Percentiles rank a stretch among this genome's conserved stretches.
Conservation (phyloP, 164 flowering plant genomes). For the Berberis thunbergii region DNA sequence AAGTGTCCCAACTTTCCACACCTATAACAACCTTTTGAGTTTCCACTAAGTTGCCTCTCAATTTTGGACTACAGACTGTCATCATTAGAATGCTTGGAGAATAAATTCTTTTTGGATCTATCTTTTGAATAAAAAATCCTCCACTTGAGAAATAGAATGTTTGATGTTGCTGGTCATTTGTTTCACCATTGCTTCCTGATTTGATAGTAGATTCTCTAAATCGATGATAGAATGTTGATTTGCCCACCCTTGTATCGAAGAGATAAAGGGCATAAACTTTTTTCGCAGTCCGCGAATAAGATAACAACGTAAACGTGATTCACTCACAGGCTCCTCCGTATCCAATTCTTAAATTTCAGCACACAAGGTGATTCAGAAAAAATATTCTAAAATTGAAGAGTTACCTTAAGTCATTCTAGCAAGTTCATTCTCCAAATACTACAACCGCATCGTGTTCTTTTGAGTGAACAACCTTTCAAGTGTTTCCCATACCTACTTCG, state of each 20-base stretch:
- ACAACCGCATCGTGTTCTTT: neutral
- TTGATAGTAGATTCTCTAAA: neutral
- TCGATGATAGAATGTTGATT: neutral
- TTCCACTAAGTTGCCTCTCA: neutral
- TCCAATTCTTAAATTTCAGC: neutral
- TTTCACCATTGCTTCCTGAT: neutral
- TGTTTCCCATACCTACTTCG: neutral
- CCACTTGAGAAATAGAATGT: neutral
- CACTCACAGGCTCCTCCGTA: neutral
- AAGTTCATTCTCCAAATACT: neutral
- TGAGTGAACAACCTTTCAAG: constrained; percentile 1
- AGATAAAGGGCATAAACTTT: too few species aligned
- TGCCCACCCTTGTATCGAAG: neutral
- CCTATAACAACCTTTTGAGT: neutral
- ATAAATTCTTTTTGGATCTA: neutral
- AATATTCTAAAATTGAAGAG: neutral
- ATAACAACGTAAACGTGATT: neutral
- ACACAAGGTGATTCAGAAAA: neutral
- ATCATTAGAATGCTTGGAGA: neutral
- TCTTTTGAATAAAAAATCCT: neutral
- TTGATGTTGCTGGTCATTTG: neutral
- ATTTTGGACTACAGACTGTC: neutral
- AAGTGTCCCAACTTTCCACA: constrained; percentile 2
- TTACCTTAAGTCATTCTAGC: neutral
- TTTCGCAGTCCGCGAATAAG: neutral